Evolutionary conservation across 176 grass and related monocot genomes (phyloP).

Genomic region (Elymus sibiricus): DNA sequence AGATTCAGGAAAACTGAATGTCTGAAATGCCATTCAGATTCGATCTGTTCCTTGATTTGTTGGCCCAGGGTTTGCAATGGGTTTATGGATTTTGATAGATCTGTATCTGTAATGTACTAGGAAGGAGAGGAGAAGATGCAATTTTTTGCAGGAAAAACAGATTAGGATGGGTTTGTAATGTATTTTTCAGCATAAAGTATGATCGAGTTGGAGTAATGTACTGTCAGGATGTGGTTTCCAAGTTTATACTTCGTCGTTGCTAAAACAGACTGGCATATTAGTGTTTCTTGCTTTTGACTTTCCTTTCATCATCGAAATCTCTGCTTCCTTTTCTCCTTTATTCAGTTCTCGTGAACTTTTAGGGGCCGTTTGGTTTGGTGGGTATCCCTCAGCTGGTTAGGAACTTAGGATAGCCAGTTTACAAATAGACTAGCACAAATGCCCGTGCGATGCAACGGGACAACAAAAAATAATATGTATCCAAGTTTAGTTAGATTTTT

Average conservation of each 20-base stretch:
- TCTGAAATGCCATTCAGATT: background rate
- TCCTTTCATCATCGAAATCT: conserved; percentile 45
- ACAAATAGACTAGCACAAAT: no score
- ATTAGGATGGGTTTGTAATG: background rate
- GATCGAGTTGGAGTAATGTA: background rate
- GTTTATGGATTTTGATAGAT: conserved; percentile 18
- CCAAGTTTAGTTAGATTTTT: no score
- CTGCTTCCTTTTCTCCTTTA: conserved; percentile 40
- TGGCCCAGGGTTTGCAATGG: background rate
- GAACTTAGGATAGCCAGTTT: no score
- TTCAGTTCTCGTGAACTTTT: conserved; percentile 13
- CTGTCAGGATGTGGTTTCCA: background rate
- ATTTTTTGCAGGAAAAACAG: background rate
- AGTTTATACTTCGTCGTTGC: background rate
- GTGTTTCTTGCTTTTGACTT: conserved; percentile 32
- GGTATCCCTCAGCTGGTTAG: no score
- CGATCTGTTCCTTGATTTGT: background rate
- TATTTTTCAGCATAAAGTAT: conserved; percentile 10
- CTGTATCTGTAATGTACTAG: background rate
- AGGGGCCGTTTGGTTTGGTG: background rate
- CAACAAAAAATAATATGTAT: no score
- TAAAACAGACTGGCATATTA: background rate
- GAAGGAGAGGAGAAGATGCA: background rate
- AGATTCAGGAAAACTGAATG: background rate
- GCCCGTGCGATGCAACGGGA: no score